phyloP scores from a whole-genome alignment of 2,329 filamentous ascomycete genomes.

The Xylaria sp. region DNA sequence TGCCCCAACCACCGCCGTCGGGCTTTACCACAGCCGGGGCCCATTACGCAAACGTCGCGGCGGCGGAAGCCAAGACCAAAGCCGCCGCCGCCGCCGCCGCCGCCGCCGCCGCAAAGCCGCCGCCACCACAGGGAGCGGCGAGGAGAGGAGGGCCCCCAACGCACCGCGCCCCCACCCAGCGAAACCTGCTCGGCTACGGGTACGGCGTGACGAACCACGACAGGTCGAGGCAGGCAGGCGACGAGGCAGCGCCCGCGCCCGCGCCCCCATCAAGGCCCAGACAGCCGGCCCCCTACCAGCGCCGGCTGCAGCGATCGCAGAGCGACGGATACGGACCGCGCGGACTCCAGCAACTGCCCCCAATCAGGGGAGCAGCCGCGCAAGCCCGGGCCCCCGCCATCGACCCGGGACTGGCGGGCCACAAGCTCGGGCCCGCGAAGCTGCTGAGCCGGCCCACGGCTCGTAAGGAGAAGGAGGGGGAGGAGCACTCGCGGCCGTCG shows the following conservation, averaged over 20 bases:
- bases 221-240: constrained; percentile 27
- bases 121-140: constrained; percentile 16
- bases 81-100: constrained; percentile 27
- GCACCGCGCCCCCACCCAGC: constrained; percentile 33
- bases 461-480: constrained; percentile 28
- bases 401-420: constrained; percentile 35
- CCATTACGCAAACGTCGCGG: constrained; percentile 49
- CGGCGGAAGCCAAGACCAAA: constrained; percentile 38
- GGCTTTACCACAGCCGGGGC: constrained; percentile 66
- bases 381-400: constrained; percentile 35
- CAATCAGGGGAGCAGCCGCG: constrained; percentile 11
- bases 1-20: constrained; percentile 49
- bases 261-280: constrained; percentile 1
- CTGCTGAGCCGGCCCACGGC: constrained; percentile 39
- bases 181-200: constrained; percentile 36
- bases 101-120: constrained; percentile 31
- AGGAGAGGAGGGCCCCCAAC: constrained; percentile 23
- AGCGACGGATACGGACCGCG: constrained; percentile 18
- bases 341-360: constrained; percentile 9
- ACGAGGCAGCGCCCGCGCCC: constrained; percentile 3
- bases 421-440: constrained; percentile 47
- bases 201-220: constrained; percentile 38
- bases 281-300: constrained; percentile 14
- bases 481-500: constrained; percentile 3
- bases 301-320: constrained; percentile 30